phyloP scores from a whole-genome alignment of 2,329 filamentous ascomycete species.

The Pseudogymnoascus sp. region DNA sequence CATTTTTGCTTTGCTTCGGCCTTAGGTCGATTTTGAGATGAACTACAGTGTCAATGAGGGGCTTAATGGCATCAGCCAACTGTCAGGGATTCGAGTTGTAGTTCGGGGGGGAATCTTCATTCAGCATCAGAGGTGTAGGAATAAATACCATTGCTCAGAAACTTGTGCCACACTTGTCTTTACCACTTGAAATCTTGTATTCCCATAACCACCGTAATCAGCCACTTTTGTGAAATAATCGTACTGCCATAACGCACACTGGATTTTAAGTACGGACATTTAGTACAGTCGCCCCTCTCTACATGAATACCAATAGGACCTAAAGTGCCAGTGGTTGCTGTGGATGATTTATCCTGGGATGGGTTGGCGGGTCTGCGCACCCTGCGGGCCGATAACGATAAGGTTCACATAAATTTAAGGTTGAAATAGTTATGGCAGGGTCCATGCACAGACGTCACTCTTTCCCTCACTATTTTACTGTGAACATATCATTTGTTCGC shows the following conservation, averaged over 20 bases:
- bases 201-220: background rate
- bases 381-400: background rate
- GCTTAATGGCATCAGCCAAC: background rate
- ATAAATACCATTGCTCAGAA: background rate
- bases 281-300: background rate
- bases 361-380: background rate
- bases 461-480: background rate
- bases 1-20: slow-evolving; percentile 7
- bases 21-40: background rate
- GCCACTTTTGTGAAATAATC: background rate
- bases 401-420: background rate
- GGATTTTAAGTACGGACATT: background rate
- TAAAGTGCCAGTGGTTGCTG: background rate
- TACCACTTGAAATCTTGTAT: background rate
- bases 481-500: background rate
- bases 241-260: background rate
- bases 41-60: background rate
- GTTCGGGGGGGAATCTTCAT: background rate
- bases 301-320: background rate
- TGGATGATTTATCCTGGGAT: background rate
- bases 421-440: background rate
- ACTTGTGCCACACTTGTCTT: background rate
- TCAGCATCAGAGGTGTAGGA: background rate
- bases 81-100: background rate
- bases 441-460: background rate